Percentiles rank a stretch among this genome's conserved stretches.
phyloP scores from a whole-genome alignment of 164 flowering plant species.

The Tinospora cordifolia region DNA sequence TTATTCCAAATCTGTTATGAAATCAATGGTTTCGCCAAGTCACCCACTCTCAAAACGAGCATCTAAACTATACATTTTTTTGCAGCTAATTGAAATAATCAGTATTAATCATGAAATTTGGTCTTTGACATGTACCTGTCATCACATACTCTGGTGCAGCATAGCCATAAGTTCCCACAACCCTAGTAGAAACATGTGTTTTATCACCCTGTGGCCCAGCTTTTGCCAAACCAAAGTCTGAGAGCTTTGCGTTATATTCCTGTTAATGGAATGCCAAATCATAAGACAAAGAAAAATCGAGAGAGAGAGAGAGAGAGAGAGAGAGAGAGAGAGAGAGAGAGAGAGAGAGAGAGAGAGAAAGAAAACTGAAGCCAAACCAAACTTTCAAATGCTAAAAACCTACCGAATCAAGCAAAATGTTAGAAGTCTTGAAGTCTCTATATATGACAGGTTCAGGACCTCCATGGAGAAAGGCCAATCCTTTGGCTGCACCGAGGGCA shows the following conservation, averaged over 20 bases:
- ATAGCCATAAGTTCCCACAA: conserved; percentile 94
- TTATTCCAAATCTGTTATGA: not conserved
- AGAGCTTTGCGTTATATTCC: conserved; percentile 97
- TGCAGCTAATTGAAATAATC: not conserved
- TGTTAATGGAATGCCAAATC: conserved; percentile 19
- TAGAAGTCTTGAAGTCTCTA: conserved; percentile 93
- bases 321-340: no score
- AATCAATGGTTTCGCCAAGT: no score
- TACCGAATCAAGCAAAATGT: conserved; percentile 92
- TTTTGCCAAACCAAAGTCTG: conserved; percentile 96
- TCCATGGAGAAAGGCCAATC: conserved; percentile 84
- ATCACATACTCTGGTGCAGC: no score
- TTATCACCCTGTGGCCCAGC: conserved; percentile 95
- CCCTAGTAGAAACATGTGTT: conserved; percentile 95
- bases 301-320: no score
- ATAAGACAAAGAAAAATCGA: conserved; percentile 4
- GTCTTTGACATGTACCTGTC: conserved; percentile 56
- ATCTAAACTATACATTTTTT: not conserved
- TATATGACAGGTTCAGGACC: conserved; percentile 81
- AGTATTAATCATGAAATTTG: not conserved
- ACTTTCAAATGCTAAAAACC: conserved; percentile 10
- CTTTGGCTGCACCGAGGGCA: conserved; percentile 96
- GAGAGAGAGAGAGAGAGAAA: no score
- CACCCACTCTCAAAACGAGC: not conserved
- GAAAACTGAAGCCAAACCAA: not conserved